A percentile compares a stretch with the other conserved stretches of the same genome.
Conservation (phyloP, 129 eudicot genomes). For the Tanacetum coccineum region DNA sequence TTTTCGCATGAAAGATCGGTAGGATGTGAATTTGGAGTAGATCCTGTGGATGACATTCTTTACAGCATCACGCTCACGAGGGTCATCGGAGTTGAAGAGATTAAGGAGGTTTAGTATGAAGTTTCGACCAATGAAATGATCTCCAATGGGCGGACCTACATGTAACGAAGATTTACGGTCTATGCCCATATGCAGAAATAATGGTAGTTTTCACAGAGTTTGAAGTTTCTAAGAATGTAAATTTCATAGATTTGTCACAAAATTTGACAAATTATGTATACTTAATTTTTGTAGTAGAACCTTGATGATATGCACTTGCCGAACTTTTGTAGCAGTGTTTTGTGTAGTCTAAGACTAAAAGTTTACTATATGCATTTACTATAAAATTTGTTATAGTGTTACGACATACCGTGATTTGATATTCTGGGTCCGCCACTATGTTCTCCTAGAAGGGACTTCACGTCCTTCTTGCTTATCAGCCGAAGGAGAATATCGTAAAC, state of each 20-base stretch:
- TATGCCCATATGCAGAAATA: too few relatives aligned
- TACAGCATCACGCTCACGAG: constrained; percentile 63
- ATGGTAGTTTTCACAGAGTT: background rate
- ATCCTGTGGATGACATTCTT: constrained; percentile 58
- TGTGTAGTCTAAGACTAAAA: too few relatives aligned
- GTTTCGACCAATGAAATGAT: constrained; percentile 28
- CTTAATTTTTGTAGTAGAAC: too few relatives aligned
- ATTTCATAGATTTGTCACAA: background rate
- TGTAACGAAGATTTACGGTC: too few relatives aligned
- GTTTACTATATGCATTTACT: background rate
- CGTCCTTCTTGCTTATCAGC: constrained; percentile 32
- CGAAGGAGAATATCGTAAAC: constrained; percentile 62
- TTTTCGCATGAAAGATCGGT: constrained; percentile 65
- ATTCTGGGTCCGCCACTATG: constrained; percentile 2
- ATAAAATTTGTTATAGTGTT: background rate
- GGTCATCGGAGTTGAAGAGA: constrained; percentile 63
- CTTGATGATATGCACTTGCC: too few relatives aligned
- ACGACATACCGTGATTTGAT: constrained; percentile 13
- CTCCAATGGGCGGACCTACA: constrained; percentile 14
- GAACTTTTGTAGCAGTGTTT: too few relatives aligned
- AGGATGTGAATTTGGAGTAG: constrained; percentile 57
- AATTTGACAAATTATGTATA: background rate
- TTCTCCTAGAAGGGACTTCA: constrained; percentile 21
- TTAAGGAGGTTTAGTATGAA: constrained; percentile 54
- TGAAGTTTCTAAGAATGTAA: background rate